phyloP scores from a whole-genome alignment of 2,329 filamentous ascomycete genomes.

The Magnaporthiopsis incrustans region DNA sequence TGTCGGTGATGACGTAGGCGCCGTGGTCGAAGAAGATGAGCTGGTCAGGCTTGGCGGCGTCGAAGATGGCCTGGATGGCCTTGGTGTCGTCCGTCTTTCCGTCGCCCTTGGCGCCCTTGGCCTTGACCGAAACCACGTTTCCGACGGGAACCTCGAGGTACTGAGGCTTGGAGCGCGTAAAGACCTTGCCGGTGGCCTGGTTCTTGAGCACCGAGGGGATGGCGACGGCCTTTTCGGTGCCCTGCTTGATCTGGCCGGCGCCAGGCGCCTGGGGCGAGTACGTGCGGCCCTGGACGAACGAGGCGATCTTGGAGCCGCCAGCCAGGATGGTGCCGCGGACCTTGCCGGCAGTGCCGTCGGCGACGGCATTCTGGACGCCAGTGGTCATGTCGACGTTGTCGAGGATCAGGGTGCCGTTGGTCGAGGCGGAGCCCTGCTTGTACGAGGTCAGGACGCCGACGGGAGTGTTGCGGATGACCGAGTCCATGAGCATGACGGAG shows the following conservation, averaged over 20 bases:
- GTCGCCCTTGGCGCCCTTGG: conserved; percentile 77
- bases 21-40: conserved; percentile 72
- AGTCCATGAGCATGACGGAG: conserved; percentile 77
- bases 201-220: conserved; percentile 64
- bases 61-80: conserved; percentile 71
- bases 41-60: conserved; percentile 55
- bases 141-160: conserved; percentile 62
- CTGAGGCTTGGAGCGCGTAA: conserved; percentile 82
- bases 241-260: conserved; percentile 52
- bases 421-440: conserved; percentile 47
- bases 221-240: conserved; percentile 39
- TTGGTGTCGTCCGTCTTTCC: conserved; percentile 80
- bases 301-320: conserved; percentile 60
- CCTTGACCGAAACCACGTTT: conserved; percentile 76
- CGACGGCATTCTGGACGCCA: conserved; percentile 60
- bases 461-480: conserved; percentile 65
- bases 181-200: conserved; percentile 54
- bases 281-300: conserved; percentile 73
- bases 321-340: conserved; percentile 54
- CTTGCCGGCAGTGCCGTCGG: conserved; percentile 42
- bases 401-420: conserved; percentile 74
- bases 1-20: conserved; percentile 62
- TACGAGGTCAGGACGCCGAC: conserved; percentile 74
- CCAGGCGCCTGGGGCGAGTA: conserved; percentile 45
- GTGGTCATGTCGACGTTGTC: conserved; percentile 81